A percentile compares a stretch with the other conserved stretches of the same genome.
phyloP scores from a whole-genome alignment of 345 rosid genomes.

The Crucihimalaya himalaica region DNA sequence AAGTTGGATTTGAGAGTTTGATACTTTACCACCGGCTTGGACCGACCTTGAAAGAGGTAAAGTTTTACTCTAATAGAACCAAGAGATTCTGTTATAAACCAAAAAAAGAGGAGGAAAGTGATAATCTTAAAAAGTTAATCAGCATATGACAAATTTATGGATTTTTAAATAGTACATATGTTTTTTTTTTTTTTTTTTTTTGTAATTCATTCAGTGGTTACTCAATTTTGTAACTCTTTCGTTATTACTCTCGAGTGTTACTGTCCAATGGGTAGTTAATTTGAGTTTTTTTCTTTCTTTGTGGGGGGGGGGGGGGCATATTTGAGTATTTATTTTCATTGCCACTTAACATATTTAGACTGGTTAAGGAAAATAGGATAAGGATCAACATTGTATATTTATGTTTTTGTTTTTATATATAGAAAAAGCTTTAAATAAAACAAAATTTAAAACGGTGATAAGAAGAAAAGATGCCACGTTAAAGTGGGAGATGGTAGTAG shows the following conservation, averaged over 20 bases:
- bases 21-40: constrained; percentile 40
- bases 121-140: background rate
- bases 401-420: background rate
- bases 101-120: background rate
- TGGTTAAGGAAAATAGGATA: constrained; percentile 1
- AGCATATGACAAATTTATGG: background rate
- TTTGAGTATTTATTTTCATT: background rate
- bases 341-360: background rate
- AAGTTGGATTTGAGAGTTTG: constrained; percentile 17
- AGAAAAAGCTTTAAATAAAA: background rate
- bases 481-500: constrained; percentile 14
- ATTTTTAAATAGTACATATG: background rate
- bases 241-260: background rate
- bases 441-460: background rate
- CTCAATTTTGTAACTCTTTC: background rate
- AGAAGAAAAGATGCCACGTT: constrained; percentile 24
- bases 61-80: constrained; percentile 21
- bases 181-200: background rate
- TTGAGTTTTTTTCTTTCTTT: background rate
- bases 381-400: background rate
- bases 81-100: constrained; percentile 28
- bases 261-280: background rate
- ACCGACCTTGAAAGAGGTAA: constrained; percentile 23
- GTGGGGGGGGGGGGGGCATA: background rate
- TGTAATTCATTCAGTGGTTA: background rate